Conservation (phyloP, 306 rosid species). For the Prunus mira region DNA sequence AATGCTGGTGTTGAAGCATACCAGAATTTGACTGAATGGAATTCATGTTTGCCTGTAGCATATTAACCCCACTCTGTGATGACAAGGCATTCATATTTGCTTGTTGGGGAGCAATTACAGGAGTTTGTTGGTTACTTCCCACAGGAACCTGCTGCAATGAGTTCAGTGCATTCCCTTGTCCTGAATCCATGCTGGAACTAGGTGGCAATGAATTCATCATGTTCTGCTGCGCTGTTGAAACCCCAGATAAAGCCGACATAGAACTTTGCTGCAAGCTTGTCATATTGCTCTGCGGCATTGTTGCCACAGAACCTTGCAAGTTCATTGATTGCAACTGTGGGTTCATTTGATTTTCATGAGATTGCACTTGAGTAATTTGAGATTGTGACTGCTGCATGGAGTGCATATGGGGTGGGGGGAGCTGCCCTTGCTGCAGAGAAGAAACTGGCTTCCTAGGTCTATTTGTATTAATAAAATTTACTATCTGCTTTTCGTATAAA, state of each 20-base stretch:
- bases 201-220: constrained; percentile 53
- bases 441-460: constrained; percentile 45
- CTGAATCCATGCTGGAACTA: constrained; percentile 49
- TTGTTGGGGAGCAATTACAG: constrained; percentile 59
- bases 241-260: constrained; percentile 38
- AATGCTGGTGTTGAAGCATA: constrained; percentile 68
- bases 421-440: constrained; percentile 49
- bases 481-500: constrained; percentile 51
- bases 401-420: constrained; percentile 54
- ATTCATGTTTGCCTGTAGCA: constrained; percentile 55
- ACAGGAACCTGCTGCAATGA: constrained; percentile 56
- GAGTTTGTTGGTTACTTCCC: constrained; percentile 69
- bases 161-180: constrained; percentile 60
- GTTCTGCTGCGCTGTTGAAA: constrained; percentile 49
- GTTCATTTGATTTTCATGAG: constrained; percentile 62
- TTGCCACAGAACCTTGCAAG: constrained; percentile 42
- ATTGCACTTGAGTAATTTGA: constrained; percentile 45
- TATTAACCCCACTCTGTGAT: constrained; percentile 61
- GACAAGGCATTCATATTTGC: constrained; percentile 49
- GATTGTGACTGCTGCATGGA: constrained; percentile 60
- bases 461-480: constrained; percentile 23
- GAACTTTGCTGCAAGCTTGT: constrained; percentile 57
- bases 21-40: constrained; percentile 54
- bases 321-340: constrained; percentile 60
- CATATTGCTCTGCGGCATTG: constrained; percentile 49